Conservation (phyloP, 2,329 filamentous ascomycete species). For the Sclerotiophoma versabilis region DNA sequence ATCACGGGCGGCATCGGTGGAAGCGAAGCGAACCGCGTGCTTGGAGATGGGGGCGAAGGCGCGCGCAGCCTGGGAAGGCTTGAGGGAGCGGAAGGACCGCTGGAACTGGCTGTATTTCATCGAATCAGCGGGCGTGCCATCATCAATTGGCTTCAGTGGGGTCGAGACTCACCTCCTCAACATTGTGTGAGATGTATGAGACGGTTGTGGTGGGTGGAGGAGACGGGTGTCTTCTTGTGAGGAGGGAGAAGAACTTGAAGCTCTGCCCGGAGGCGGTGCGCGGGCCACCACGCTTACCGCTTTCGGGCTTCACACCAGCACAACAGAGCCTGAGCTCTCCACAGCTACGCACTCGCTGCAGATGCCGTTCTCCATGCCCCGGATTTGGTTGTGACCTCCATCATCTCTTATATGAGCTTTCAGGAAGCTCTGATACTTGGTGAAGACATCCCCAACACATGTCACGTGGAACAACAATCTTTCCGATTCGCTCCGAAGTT, state of each 20-base stretch:
- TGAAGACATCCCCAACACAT: background rate
- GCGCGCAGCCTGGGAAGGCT: slow-evolving; percentile 52
- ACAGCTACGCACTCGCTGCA: slow-evolving; percentile 5
- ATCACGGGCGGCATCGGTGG: slow-evolving; percentile 62
- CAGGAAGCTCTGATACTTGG: background rate
- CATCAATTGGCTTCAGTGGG: slow-evolving; percentile 47
- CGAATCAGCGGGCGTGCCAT: slow-evolving; percentile 48
- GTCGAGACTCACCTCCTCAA: slow-evolving; percentile 64
- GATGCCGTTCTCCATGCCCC: slow-evolving; percentile 1
- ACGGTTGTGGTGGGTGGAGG: slow-evolving; percentile 40
- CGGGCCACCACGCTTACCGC: slow-evolving; percentile 14
- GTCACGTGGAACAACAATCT: slow-evolving; percentile 1
- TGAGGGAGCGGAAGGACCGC: slow-evolving; percentile 57
- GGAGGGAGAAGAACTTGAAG: slow-evolving; percentile 22
- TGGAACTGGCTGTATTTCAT: slow-evolving; percentile 49
- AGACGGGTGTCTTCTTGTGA: slow-evolving; percentile 36
- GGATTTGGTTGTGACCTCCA: background rate
- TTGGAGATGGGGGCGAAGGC: slow-evolving; percentile 64
- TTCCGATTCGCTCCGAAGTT: slow-evolving; percentile 11
- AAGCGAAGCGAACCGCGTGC: slow-evolving; percentile 68
- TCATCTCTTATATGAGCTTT: background rate
- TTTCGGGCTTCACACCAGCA: slow-evolving; percentile 10
- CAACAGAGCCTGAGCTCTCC: slow-evolving; percentile 13
- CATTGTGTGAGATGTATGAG: slow-evolving; percentile 61
- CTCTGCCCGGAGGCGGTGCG: slow-evolving; percentile 7